Evolutionary conservation across 345 rosid genomes (phyloP).

Genomic region (thale cress (Arabidopsis thaliana)): TAIR10.1 NC_003070.9:20459501-20460000

Average conservation of each 20-base stretch:
- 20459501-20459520: slow-evolving; percentile 86
- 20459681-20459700: slow-evolving; percentile 70
- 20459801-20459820: slow-evolving; percentile 78
- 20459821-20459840: slow-evolving; percentile 72
- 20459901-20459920: not conserved
- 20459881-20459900: not conserved
- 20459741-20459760: slow-evolving; percentile 81
- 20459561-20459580: slow-evolving; percentile 71
- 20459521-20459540: slow-evolving; percentile 53
- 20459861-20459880: not conserved
- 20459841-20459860: slow-evolving; percentile 51
- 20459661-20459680: slow-evolving; percentile 71
- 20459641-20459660: slow-evolving; percentile 59
- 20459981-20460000: slow-evolving; percentile 67
- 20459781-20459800: slow-evolving; percentile 73
- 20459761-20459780: slow-evolving; percentile 50
- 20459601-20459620: slow-evolving; percentile 58
- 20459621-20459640: slow-evolving; percentile 53
- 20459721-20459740: slow-evolving; percentile 65
- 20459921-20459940: slow-evolving; percentile 48
- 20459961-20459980: slow-evolving; percentile 72
- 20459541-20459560: slow-evolving; percentile 78
- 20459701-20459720: slow-evolving; percentile 62
- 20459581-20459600: slow-evolving; percentile 76
- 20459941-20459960: slow-evolving; percentile 87